Evolutionary conservation across 2,329 filamentous ascomycete species (phyloP).

Genomic region (Eutypella sp.): DNA sequence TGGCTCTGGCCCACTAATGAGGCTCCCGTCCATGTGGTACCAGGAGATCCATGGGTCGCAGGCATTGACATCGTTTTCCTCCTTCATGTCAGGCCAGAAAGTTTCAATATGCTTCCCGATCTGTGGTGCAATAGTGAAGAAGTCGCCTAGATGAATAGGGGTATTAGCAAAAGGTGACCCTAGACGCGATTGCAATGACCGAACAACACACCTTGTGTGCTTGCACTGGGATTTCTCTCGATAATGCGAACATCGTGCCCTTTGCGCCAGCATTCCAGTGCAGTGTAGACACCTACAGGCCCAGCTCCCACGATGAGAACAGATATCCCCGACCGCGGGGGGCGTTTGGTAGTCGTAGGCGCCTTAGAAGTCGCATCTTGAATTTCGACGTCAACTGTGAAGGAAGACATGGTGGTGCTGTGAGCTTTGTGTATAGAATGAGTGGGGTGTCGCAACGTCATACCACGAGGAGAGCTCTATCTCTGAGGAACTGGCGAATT

Average conservation of each 20-base stretch:
- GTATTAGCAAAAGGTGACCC: background rate
- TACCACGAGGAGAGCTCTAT: background rate
- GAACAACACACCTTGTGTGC: slow-evolving; percentile 1
- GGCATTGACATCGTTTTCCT: slow-evolving; percentile 3
- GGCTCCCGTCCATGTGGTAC: slow-evolving; percentile 1
- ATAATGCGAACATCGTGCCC: slow-evolving; percentile 12
- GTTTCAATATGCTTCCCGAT: background rate
- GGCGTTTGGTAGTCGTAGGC: background rate
- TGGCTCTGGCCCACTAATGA: slow-evolving; percentile 2
- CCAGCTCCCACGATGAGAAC: slow-evolving; percentile 10
- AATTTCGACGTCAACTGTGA: background rate
- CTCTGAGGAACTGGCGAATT: background rate
- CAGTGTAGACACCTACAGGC: slow-evolving; percentile 7
- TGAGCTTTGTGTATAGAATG: background rate
- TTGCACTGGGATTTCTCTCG: slow-evolving; percentile 3
- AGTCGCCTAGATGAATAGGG: background rate
- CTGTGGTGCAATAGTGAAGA: slow-evolving; percentile 1
- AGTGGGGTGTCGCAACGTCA: background rate
- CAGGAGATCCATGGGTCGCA: slow-evolving; percentile 4
- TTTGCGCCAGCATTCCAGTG: slow-evolving; percentile 15
- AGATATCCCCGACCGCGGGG: slow-evolving; percentile 3
- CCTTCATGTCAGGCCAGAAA: slow-evolving; percentile 5
- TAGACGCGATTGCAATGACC: background rate
- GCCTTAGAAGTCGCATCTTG: background rate
- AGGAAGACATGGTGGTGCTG: background rate